These are phyloP conservation scores for Neobulgaria alba DNA, from an alignment of 2,329 filamentous ascomycete species.

Conservation along the genomic window DNA sequence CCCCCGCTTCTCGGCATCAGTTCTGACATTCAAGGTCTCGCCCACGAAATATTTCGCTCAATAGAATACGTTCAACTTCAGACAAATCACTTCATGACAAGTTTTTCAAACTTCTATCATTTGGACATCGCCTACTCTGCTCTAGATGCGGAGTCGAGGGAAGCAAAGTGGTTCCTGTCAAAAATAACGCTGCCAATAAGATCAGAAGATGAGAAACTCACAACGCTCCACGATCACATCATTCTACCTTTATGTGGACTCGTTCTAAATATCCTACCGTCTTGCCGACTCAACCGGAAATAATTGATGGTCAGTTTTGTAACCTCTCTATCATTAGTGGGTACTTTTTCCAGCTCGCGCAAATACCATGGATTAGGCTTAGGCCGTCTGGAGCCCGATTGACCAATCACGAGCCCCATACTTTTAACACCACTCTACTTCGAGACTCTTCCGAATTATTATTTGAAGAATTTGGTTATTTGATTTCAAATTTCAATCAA, in stretches of 20 bases:
- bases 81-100: conserved; percentile 6
- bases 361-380: no score
- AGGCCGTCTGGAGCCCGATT: no score
- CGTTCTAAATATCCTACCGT: neutral
- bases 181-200: neutral
- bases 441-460: no score
- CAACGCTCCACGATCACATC: no score
- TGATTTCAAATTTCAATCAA: no score
- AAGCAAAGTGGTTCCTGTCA: conserved; percentile 4
- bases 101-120: conserved; percentile 5
- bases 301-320: neutral
- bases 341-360: no score
- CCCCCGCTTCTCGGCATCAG: conserved; percentile 9
- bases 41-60: conserved; percentile 11
- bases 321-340: no score
- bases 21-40: conserved; percentile 5
- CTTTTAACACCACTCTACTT: no score
- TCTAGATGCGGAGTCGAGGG: conserved; percentile 6
- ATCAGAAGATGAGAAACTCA: neutral
- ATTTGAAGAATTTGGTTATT: no score
- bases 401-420: no score
- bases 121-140: conserved; percentile 10
- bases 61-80: conserved; percentile 7
- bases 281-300: neutral
- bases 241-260: no score